A percentile compares a stretch with the other conserved stretches of the same genome.
These are phyloP conservation scores for Linum tenue DNA, from an alignment of 345 rosid species.

Conservation along the genomic window DNA sequence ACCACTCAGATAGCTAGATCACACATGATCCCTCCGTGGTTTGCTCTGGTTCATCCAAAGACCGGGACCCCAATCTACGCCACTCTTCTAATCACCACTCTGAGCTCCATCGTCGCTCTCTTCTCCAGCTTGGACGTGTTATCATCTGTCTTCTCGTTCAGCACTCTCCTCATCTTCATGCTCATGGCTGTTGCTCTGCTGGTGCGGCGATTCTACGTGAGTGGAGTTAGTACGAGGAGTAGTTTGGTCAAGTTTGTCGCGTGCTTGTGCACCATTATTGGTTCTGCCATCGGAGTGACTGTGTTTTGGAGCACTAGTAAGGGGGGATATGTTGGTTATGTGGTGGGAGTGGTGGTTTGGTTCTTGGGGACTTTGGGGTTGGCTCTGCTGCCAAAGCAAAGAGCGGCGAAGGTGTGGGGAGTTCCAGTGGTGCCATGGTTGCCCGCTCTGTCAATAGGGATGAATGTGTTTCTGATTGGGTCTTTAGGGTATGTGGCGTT, in stretches of 20 bases:
- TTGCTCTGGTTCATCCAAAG: conserved; percentile 80
- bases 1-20: conserved; percentile 92
- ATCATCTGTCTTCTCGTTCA: conserved; percentile 64
- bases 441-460: conserved; percentile 68
- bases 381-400: conserved; percentile 46
- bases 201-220: conserved; percentile 67
- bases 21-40: conserved; percentile 93
- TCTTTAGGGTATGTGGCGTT: conserved; percentile 57
- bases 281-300: conserved; percentile 52
- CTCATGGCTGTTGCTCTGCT: conserved; percentile 77
- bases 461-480: conserved; percentile 76
- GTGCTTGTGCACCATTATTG: conserved; percentile 34
- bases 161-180: conserved; percentile 78
- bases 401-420: conserved; percentile 71
- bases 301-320: conserved; percentile 39
- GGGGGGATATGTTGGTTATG: conserved; percentile 52
- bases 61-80: conserved; percentile 88
- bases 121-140: conserved; percentile 80
- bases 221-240: conserved; percentile 39
- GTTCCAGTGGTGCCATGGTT: conserved; percentile 88
- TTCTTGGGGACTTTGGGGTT: conserved; percentile 58
- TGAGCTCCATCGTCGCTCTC: conserved; percentile 51
- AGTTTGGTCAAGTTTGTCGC: conserved; percentile 41
- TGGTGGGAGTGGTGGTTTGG: conserved; percentile 39
- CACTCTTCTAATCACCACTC: conserved; percentile 52